Evolutionary conservation across 352 stramenopile species (phyloP).

Genomic region (Phytophthora sp.): DNA sequence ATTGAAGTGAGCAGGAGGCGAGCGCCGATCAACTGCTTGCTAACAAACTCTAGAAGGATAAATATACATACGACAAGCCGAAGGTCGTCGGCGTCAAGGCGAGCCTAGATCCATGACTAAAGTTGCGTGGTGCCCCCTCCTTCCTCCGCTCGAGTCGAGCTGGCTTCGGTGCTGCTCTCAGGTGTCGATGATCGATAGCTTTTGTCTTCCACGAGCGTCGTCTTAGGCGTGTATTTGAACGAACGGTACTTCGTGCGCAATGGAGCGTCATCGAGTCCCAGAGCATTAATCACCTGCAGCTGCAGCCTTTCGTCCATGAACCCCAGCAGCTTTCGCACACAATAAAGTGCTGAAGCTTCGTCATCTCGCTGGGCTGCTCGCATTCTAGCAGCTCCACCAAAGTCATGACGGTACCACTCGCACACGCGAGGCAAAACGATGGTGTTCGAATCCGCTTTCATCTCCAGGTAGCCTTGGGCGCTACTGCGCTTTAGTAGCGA

Average conservation of each 20-base stretch:
- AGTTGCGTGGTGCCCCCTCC: slow-evolving; percentile 20
- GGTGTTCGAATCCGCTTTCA: slow-evolving; percentile 35
- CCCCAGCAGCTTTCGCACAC: slow-evolving; percentile 75
- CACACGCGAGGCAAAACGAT: slow-evolving; percentile 71
- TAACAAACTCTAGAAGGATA: slow-evolving; percentile 29
- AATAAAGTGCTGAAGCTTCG: slow-evolving; percentile 49
- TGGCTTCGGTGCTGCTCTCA: neutral
- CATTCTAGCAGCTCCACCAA: slow-evolving; percentile 20
- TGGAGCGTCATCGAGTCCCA: slow-evolving; percentile 50
- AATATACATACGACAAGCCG: slow-evolving; percentile 22
- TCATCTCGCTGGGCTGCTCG: slow-evolving; percentile 22
- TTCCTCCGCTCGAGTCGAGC: slow-evolving; percentile 13
- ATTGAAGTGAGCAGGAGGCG: too few relatives aligned
- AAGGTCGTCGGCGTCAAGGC: neutral
- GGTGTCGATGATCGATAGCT: slow-evolving; percentile 2
- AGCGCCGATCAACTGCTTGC: neutral
- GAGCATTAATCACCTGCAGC: slow-evolving; percentile 45
- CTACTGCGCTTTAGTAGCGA: slow-evolving; percentile 26
- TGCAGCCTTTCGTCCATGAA: slow-evolving; percentile 62
- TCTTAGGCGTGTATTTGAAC: slow-evolving; percentile 63
- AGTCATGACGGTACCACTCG: slow-evolving; percentile 81
- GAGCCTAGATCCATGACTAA: slow-evolving; percentile 14
- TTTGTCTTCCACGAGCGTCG: slow-evolving; percentile 25
- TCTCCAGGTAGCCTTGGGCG: slow-evolving; percentile 29
- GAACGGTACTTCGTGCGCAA: slow-evolving; percentile 61